Evolutionary conservation across 371 early-diverging fungal genomes (phyloP).

Genomic region (Smittium mucronatum): DNA sequence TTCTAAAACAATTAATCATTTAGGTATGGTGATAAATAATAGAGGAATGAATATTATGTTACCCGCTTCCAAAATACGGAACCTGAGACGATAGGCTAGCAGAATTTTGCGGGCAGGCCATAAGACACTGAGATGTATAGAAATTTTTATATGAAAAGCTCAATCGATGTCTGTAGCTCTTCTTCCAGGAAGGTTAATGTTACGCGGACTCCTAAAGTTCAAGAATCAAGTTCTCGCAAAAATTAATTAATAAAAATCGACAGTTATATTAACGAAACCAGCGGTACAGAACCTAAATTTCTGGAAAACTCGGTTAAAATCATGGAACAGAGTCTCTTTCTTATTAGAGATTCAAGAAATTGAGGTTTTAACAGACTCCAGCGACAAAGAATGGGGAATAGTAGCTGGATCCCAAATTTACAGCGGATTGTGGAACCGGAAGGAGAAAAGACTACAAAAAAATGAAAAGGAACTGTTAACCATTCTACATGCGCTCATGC

Average conservation of each 20-base stretch:
- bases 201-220: not conserved
- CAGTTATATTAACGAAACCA: constrained; percentile 1
- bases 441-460: not conserved
- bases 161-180: constrained; percentile 9
- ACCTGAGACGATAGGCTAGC: not conserved
- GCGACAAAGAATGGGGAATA: not conserved
- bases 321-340: not conserved
- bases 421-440: not conserved
- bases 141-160: constrained; percentile 11
- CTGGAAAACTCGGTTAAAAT: not conserved
- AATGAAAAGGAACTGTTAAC: not conserved
- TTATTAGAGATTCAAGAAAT: not conserved
- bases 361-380: not conserved
- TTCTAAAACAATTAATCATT: constrained; percentile 27
- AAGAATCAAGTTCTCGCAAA: not conserved
- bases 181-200: not conserved
- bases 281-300: constrained; percentile 4
- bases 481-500: not conserved
- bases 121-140: constrained; percentile 11
- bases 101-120: not conserved
- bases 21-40: constrained; percentile 31
- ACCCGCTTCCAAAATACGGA: not conserved
- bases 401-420: not conserved
- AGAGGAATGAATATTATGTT: not conserved
- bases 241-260: not conserved